A percentile compares a stretch with the other conserved stretches of the same genome.
Conservation (phyloP, 208 protist species). For the Trypanosoma congolense region DNA sequence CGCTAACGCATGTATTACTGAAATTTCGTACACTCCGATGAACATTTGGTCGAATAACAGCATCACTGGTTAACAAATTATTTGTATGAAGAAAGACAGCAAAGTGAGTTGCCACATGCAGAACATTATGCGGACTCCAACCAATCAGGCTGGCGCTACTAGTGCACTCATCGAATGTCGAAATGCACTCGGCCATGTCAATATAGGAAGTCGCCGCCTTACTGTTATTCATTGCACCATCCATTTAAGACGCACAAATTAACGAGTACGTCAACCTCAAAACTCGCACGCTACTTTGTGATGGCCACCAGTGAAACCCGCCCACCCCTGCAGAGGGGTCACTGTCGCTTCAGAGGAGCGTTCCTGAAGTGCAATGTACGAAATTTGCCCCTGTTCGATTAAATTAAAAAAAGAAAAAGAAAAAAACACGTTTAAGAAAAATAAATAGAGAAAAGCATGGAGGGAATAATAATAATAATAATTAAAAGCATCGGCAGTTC, state of each 20-base stretch:
- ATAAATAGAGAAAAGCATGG: too few relatives aligned
- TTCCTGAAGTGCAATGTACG: too few relatives aligned
- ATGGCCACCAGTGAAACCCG: too few relatives aligned
- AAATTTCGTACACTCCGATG: neutral
- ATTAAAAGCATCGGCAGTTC: too few relatives aligned
- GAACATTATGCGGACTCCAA: conserved; percentile 80
- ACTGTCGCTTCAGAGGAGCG: too few relatives aligned
- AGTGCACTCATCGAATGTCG: conserved; percentile 34
- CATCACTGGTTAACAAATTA: conserved; percentile 28
- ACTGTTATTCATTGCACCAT: conserved; percentile 5
- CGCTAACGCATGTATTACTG: conserved; percentile 7
- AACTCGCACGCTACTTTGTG: too few relatives aligned
- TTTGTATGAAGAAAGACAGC: conserved; percentile 49
- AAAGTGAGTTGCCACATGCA: conserved; percentile 62
- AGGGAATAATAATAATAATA: too few relatives aligned
- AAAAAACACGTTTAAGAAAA: too few relatives aligned
- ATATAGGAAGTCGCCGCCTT: neutral
- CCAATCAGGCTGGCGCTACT: conserved; percentile 38
- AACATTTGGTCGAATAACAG: conserved; percentile 18
- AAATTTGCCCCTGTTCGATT: too few relatives aligned
- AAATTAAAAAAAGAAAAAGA: too few relatives aligned
- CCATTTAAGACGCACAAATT: neutral
- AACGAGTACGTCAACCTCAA: too few relatives aligned
- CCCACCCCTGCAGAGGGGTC: too few relatives aligned
- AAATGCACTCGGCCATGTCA: conserved; percentile 28